These are phyloP conservation scores for Cucumis melo DNA, from an alignment of 306 rosid genomes.

Conservation along the genomic window DNA sequence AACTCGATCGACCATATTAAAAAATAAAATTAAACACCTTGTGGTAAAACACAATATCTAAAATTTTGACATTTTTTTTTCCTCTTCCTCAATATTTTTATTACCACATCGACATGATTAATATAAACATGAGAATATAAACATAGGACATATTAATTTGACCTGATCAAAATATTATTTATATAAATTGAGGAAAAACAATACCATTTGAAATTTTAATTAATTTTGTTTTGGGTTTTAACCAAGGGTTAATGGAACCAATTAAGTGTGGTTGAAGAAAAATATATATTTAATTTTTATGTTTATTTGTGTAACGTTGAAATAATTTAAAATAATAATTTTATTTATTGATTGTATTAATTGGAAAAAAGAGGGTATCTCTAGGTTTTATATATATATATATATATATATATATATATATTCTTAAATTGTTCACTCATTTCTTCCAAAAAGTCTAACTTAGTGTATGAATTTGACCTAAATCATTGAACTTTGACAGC, in stretches of 20 bases:
- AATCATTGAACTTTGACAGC: slow-evolving; percentile 6
- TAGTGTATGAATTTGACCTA: slow-evolving; percentile 1
- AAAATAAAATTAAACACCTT: neutral
- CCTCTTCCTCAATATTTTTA: too few species aligned
- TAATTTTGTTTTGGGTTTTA: neutral
- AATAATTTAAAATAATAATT: too few species aligned
- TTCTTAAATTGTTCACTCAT: neutral
- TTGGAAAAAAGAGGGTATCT: neutral
- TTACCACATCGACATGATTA: too few species aligned
- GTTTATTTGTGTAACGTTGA: too few species aligned
- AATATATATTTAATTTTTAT: too few species aligned
- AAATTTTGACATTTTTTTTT: neutral
- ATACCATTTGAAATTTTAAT: too few species aligned
- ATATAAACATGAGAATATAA: too few species aligned
- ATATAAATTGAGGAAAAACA: too few species aligned
- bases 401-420: neutral
- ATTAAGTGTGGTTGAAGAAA: neutral
- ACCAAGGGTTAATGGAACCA: neutral
- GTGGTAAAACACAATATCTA: neutral
- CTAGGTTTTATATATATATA: neutral
- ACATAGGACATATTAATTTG: too few species aligned
- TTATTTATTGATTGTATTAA: too few species aligned
- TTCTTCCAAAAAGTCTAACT: neutral
- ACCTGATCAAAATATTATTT: too few species aligned
- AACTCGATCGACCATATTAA: neutral